Base-by-base conservation (phyloP, 257 asterid genomes). In the Scutellaria minor region DNA sequence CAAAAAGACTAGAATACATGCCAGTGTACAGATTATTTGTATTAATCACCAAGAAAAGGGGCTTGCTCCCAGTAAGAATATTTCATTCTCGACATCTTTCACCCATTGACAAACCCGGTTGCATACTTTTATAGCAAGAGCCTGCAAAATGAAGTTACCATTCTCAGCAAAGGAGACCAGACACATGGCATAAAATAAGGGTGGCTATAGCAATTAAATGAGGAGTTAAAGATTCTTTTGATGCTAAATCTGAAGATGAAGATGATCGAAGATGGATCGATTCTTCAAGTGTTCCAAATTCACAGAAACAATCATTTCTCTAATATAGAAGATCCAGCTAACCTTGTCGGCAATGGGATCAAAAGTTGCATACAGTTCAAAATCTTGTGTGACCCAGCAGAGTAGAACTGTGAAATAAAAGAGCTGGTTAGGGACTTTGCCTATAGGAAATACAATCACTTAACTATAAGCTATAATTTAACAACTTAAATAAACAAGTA, bases 301-400 rank as follows among this genome's bases (percentile, higher is more conserved):
- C 46, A 27, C 22, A 41, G 55, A 22, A 22, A 27, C 41, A 22
- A 44, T 64, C 31, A 14, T 31, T 31, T 31, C 37, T 31, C 5
- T 31, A 6, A 5, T 42, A 44, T 44, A 39, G 50, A 10, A 61
- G 9, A 27, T n/a, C 24, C 24, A 24, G 57, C 31, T 24, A 70
- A 92, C 98, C 99, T 95, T 95, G 90, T 95, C 99, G 24, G 98
- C 99, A n/a, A 95, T 94, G 72, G 99, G 99, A 86, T 95, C 99
- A 83, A 95, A 95, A 67, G 97, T 96, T 24, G 97, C 99, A 80
- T 92, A 95, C 35, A 92, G 90, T 77, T 95, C 99, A 68, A 95
- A 95, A 83, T 95, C 99, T 78, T 79, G 94, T 55, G 99, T 92
- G 62, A 90, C 96, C 99, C 99, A 95, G 83, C 99, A 92, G 76